Percentiles rank a stretch among this genome's conserved stretches.
Conservation (phyloP, 2,329 filamentous ascomycete species). For the Scytalidium sp. region DNA sequence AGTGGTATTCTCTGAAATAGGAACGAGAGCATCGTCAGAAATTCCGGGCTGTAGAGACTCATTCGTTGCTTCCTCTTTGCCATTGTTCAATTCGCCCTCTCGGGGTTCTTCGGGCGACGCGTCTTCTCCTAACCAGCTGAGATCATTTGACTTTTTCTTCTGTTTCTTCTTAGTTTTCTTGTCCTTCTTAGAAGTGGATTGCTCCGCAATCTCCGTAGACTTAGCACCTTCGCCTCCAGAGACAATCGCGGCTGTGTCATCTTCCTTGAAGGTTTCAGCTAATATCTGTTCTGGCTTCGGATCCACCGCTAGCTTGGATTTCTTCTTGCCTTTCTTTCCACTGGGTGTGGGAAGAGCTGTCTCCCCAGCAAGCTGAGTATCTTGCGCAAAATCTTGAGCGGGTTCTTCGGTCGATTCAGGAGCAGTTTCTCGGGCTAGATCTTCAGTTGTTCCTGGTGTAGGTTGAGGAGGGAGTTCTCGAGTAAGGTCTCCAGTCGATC, state of each 20-base stretch:
- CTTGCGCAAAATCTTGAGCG: neutral
- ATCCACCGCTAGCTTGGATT: neutral
- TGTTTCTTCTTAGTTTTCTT: conserved; percentile 24
- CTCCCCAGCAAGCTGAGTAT: neutral
- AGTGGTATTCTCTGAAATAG: neutral
- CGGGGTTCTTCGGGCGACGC: neutral
- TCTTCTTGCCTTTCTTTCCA: neutral
- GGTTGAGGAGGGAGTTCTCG: no score
- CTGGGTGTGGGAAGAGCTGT: neutral
- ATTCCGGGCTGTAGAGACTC: neutral
- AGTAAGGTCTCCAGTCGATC: no score
- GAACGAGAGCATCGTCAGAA: neutral
- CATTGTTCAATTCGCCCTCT: neutral
- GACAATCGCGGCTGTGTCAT: neutral
- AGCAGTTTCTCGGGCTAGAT: neutral
- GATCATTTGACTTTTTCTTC: conserved; percentile 12
- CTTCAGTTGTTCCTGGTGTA: neutral
- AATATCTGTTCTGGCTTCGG: neutral
- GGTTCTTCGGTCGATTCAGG: neutral
- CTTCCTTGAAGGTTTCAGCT: neutral
- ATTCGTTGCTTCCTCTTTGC: neutral
- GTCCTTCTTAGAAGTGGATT: conserved; percentile 21
- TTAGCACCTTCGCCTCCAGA: neutral
- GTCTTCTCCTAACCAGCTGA: neutral
- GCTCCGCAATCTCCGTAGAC: conserved; percentile 1